These are phyloP conservation scores for Lachnellula suecica DNA, from an alignment of 2,329 filamentous ascomycete genomes.

Conservation along the genomic window DNA sequence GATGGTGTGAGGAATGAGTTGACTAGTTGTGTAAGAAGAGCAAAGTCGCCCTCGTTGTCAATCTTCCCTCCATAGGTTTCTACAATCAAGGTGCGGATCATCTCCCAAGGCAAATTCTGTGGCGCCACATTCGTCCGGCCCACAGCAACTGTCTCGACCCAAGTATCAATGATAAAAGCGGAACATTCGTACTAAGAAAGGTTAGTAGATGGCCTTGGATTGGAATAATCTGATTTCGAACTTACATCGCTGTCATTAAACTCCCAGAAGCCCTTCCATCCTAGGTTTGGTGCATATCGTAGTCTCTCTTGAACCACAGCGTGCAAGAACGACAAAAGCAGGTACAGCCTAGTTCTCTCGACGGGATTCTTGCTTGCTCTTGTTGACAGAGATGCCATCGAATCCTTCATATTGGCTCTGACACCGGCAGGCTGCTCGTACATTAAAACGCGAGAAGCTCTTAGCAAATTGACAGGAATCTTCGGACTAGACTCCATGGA, in stretches of 20 bases:
- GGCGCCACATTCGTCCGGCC: conserved; percentile 92
- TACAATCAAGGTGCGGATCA: conserved; percentile 84
- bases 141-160: conserved; percentile 80
- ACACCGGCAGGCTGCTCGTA: conserved; percentile 98
- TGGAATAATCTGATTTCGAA: conserved; percentile 28
- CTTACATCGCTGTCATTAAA: conserved; percentile 99
- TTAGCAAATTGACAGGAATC: conserved; percentile 93
- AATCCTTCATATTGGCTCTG: conserved; percentile 98
- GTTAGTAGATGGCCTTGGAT: conserved; percentile 72
- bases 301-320: conserved; percentile 94
- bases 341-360: conserved; percentile 85
- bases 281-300: conserved; percentile 87
- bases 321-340: conserved; percentile 90
- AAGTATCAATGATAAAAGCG: conserved; percentile 91
- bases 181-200: conserved; percentile 84
- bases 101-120: conserved; percentile 92
- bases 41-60: conserved; percentile 84
- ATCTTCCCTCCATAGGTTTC: conserved; percentile 99
- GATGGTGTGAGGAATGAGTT: conserved; percentile 76
- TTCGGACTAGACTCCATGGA: conserved; percentile 97
- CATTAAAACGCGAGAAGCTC: conserved; percentile 91
- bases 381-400: conserved; percentile 77
- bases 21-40: conserved; percentile 71
- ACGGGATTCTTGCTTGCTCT: conserved; percentile 80
- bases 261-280: conserved; percentile 99